Conservation (phyloP, 176 grass and related monocot genomes). For the Lolium multiflorum region DNA sequence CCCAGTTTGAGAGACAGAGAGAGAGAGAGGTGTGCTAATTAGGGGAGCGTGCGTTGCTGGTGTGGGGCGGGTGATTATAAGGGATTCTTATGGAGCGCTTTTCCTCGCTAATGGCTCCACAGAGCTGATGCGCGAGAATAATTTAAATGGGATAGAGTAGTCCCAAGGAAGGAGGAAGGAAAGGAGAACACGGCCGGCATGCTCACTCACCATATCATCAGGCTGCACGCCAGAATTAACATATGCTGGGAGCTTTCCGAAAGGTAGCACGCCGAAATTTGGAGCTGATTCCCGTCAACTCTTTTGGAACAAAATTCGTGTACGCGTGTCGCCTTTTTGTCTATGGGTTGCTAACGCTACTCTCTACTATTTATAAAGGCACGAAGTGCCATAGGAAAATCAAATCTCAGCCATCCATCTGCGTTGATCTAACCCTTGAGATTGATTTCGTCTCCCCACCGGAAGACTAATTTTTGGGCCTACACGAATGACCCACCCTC, state of each 20-base stretch:
- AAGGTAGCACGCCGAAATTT: constrained; percentile 38
- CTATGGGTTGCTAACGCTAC: neutral
- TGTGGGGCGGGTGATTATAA: constrained; percentile 32
- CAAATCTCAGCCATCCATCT: too few species aligned
- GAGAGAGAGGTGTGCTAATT: constrained; percentile 3
- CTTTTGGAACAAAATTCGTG: neutral
- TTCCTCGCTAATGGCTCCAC: constrained; percentile 20
- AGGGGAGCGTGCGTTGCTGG: constrained; percentile 32
- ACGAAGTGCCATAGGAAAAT: too few species aligned
- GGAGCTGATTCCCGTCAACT: neutral
- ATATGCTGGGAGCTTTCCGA: constrained; percentile 29
- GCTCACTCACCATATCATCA: neutral
- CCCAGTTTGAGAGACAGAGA: neutral
- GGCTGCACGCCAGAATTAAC: constrained; percentile 15
- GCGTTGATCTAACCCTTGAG: too few species aligned
- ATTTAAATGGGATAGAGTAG: constrained; percentile 31
- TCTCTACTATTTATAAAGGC: too few species aligned
- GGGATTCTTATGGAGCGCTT: constrained; percentile 46
- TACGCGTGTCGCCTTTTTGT: constrained; percentile 28
- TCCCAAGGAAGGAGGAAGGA: constrained; percentile 24
- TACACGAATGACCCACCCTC: too few species aligned
- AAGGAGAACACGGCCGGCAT: constrained; percentile 34
- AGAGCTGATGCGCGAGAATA: constrained; percentile 45
- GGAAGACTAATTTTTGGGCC: too few species aligned
- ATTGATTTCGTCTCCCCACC: too few species aligned